phyloP scores from a whole-genome alignment of 2,329 filamentous ascomycete genomes.

The Massarina eburnea region DNA sequence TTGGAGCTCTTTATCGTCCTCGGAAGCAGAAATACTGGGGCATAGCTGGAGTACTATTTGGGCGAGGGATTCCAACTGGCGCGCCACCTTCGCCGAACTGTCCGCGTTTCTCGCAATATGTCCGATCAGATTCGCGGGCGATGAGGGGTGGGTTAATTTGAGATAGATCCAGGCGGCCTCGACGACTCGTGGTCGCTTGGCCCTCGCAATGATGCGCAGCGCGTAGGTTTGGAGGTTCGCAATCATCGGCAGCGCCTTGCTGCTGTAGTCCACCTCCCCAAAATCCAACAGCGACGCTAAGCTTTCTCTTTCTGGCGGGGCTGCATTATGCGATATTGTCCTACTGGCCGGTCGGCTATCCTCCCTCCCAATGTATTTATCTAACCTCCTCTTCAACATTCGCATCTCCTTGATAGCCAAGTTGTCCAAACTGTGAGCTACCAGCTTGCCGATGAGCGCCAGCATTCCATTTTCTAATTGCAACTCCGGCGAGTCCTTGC shows the following conservation, averaged over 20 bases:
- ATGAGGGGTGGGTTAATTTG: constrained; percentile 54
- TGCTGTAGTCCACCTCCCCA: constrained; percentile 42
- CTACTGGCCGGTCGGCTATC: constrained; percentile 5
- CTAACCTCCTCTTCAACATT: constrained; percentile 65
- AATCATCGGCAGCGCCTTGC: constrained; percentile 54
- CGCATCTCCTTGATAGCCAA: constrained; percentile 69
- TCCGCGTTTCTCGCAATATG: constrained; percentile 51
- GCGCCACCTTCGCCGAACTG: constrained; percentile 58
- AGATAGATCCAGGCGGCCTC: constrained; percentile 62
- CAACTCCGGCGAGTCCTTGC: constrained; percentile 60
- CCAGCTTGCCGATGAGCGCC: constrained; percentile 66
- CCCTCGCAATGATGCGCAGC: constrained; percentile 63
- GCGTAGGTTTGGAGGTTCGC: constrained; percentile 66
- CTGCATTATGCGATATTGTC: constrained; percentile 29
- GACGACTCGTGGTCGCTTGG: constrained; percentile 61
- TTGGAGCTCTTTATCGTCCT: constrained; percentile 63
- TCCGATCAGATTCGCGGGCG: constrained; percentile 61
- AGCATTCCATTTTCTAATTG: constrained; percentile 76
- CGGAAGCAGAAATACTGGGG: constrained; percentile 65
- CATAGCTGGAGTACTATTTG: constrained; percentile 66
- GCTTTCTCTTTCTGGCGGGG: constrained; percentile 45
- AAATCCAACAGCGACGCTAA: constrained; percentile 67
- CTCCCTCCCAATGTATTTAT: constrained; percentile 36
- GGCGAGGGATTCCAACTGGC: constrained; percentile 67
- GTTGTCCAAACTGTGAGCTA: constrained; percentile 66